Conservation (phyloP, 306 rosid species). For the barrel medic (Medicago truncatula) region MtrunA17r5.0-ANR NC_053047.1:36544501-36545000, state of each 20-base stretch:
- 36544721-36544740: conserved; percentile 20
- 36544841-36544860: neutral
- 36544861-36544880: conserved; percentile 2
- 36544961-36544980: conserved; percentile 21
- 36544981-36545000: neutral
- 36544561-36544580: conserved; percentile 13
- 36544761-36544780: neutral
- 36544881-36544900: conserved; percentile 18
- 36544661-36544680: conserved; percentile 18
- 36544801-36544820: neutral
- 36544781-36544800: neutral
- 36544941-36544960: conserved; percentile 29
- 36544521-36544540: neutral
- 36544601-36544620: conserved; percentile 14
- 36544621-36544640: conserved; percentile 19
- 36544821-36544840: neutral
- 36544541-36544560: conserved; percentile 8
- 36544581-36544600: neutral
- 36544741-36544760: conserved; percentile 33
- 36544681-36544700: neutral
- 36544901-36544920: conserved; percentile 27
- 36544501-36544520: conserved; percentile 2
- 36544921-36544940: neutral
- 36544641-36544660: conserved; percentile 17
- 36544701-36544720: conserved; percentile 8